A percentile compares a stretch with the other conserved stretches of the same genome.
Evolutionary conservation across 306 rosid genomes (phyloP).

Genomic region (Dalbergia cochinchinensis): DNA sequence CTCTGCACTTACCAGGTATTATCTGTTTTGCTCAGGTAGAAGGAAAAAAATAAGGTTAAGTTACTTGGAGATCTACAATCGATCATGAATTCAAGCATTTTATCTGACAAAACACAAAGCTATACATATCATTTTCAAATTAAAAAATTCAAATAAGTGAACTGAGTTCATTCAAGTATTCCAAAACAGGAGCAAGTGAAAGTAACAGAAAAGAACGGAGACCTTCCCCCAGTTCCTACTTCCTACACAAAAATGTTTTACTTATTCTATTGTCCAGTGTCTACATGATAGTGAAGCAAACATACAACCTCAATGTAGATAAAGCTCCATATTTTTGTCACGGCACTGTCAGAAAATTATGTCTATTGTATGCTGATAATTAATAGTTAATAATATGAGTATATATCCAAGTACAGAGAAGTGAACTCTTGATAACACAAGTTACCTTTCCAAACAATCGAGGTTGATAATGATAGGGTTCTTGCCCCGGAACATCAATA

Average conservation of each 20-base stretch:
- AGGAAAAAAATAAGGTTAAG: conserved; percentile 35
- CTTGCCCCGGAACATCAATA: conserved; percentile 76
- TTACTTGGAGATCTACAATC: conserved; percentile 28
- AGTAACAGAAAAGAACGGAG: conserved; percentile 1
- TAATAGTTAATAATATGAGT: not conserved
- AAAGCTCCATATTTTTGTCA: conserved; percentile 12
- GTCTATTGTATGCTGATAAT: not conserved
- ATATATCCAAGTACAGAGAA: conserved; percentile 13
- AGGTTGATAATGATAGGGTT: conserved; percentile 70
- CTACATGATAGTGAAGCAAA: conserved; percentile 8
- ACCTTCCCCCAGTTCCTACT: not conserved
- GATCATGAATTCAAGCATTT: conserved; percentile 6
- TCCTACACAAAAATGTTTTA: not conserved
- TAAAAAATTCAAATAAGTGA: conserved; percentile 13
- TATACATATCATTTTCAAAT: not conserved
- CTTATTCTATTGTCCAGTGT: not conserved
- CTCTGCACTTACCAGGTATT: conserved; percentile 72
- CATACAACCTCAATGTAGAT: conserved; percentile 27
- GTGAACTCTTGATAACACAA: not conserved
- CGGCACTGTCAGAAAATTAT: conserved; percentile 6
- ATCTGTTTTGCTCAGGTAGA: conserved; percentile 66
- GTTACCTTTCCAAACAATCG: conserved; percentile 93
- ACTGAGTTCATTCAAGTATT: not conserved
- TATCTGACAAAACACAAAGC: conserved; percentile 29
- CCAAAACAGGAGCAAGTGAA: conserved; percentile 15